These are phyloP conservation scores for Kuraishia molischiana DNA, from an alignment of 805 yeast species.

Conservation along the genomic window DNA sequence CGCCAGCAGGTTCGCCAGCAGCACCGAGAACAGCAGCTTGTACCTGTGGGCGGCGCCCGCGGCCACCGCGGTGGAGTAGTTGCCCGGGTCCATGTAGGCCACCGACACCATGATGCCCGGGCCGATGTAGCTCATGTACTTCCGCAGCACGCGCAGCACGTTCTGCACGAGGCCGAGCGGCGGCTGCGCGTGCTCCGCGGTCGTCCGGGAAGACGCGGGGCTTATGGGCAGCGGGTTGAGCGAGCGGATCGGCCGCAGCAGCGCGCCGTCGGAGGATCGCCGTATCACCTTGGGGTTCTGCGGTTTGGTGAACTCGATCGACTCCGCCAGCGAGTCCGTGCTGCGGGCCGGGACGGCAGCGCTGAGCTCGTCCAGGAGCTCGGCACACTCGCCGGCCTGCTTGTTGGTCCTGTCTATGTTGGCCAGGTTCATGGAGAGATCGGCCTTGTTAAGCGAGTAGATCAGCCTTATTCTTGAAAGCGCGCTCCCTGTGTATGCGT, in stretches of 20 bases:
- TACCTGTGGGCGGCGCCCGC: slow-evolving; percentile 86
- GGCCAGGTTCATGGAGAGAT: background rate
- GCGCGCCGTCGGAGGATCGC: background rate
- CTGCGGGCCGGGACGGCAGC: background rate
- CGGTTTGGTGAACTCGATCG: background rate
- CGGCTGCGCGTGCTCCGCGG: background rate
- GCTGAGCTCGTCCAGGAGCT: background rate
- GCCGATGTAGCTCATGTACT: slow-evolving; percentile 51
- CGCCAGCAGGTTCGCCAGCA: slow-evolving; percentile 78
- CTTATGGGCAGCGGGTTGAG: too few species aligned
- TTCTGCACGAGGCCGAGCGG: background rate
- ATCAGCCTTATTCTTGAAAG: too few species aligned
- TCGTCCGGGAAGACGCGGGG: background rate
- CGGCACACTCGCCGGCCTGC: background rate
- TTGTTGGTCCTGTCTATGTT: background rate
- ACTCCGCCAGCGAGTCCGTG: slow-evolving; percentile 1
- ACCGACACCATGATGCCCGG: slow-evolving; percentile 95
- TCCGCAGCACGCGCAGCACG: slow-evolving; percentile 24
- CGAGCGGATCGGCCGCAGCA: background rate
- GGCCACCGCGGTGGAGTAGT: slow-evolving; percentile 89
- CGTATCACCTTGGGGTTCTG: background rate
- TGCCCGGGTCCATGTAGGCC: slow-evolving; percentile 97
- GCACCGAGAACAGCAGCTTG: slow-evolving; percentile 66
- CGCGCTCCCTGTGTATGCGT: too few species aligned
- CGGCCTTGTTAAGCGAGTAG: too few species aligned